Base-by-base conservation (phyloP, 306 rosid species). In the Rubus parviflorus region DNA sequence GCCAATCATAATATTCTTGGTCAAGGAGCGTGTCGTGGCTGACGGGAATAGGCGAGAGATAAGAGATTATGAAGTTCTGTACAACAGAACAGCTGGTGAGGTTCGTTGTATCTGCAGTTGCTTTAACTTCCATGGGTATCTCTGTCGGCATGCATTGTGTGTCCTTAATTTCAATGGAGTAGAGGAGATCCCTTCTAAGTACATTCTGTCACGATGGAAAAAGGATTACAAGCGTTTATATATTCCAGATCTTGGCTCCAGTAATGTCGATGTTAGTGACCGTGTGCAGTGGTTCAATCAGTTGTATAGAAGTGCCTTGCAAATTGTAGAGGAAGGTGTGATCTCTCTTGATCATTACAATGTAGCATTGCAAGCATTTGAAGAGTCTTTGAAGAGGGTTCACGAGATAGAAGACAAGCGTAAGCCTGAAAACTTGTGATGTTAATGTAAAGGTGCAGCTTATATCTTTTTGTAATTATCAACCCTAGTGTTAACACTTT, bases 101-200 rank as follows among this genome's bases (percentile, higher is more conserved):
- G 95, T 94, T 82, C 97, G 97, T 25, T 94, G 98, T 83, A 90
- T 94, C n/a, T 94, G 98, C 81, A 88, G 97, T 62, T 89, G 95
- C 88, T 94, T 92, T 68, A 90, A 89, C 79, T 90, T 94, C 62
- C 83, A 86, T 16, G 98, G 98, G 72, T 94, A 94, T 74, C 81
- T 94, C 68, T 94, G 98, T 67, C 89, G 97, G 75, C 98, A 94
- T 48, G 90, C 97, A 0, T 62, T 92, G 45, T 92, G 96, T 60
- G 97, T 84, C 77, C 98, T 94, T 76, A 92, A 94, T 66, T 94
- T 90, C 79, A 94, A 92, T 43, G 98, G 97, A 61, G 98, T 90
- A 75, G 98, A 94, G 77, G 97, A 94, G 86, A 85, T 94, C 42
- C 97, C 97, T 75, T 75, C 88, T 8, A 92, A 79, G 69, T 94